Percentiles rank a stretch among this genome's conserved stretches.
These are phyloP conservation scores for Fagopyrum esculentum DNA, from an alignment of 148 eudicot genomes.

Conservation along the genomic window DNA sequence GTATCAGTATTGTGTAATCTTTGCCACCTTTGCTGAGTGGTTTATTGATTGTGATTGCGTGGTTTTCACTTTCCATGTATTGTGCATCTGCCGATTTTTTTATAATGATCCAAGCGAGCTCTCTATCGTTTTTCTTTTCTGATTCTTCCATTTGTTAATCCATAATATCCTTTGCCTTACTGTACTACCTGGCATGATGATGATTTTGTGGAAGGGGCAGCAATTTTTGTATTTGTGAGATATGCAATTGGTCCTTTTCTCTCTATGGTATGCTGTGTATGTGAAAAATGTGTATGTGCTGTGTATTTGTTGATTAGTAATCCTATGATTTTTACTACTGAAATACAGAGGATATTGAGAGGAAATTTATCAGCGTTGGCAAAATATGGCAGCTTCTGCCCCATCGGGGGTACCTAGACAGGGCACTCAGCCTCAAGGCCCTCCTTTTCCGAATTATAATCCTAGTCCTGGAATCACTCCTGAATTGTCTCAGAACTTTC, in stretches of 20 bases:
- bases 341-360: background rate
- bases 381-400: constrained; percentile 56
- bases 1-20: background rate
- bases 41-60: background rate
- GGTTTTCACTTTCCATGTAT: background rate
- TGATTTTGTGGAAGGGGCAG: background rate
- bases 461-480: constrained; percentile 27
- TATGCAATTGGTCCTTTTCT: background rate
- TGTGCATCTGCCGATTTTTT: background rate
- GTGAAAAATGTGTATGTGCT: background rate
- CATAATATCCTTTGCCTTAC: background rate
- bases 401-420: constrained; percentile 59
- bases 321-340: background rate
- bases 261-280: background rate
- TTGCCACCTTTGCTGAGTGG: background rate
- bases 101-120: background rate
- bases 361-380: background rate
- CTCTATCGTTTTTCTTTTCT: too few species aligned
- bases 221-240: background rate
- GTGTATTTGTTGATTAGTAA: background rate
- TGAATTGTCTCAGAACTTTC: constrained; percentile 49
- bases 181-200: background rate
- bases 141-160: background rate
- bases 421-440: constrained; percentile 28
- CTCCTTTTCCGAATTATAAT: constrained; percentile 45